Evolutionary conservation across 192 early-diverging fungal species (phyloP).

Genomic region (Phycomyces blakesleeanus): DNA sequence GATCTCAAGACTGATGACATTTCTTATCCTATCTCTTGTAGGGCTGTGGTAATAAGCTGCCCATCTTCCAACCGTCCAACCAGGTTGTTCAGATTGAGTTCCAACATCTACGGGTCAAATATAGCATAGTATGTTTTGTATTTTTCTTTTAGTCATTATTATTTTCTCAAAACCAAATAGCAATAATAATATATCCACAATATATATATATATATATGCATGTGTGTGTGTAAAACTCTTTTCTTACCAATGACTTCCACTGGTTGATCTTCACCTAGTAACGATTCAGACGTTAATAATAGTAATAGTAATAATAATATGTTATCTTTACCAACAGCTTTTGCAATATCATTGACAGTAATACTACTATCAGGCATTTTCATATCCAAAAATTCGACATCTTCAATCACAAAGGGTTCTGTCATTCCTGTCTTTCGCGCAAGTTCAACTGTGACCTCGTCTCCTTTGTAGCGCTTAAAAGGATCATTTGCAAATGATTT

Average conservation of each 20-base stretch:
- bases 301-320: no score
- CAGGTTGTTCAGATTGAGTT: conserved; percentile 75
- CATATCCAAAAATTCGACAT: conserved; percentile 73
- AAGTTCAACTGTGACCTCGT: conserved; percentile 66
- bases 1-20: conserved; percentile 89
- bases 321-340: conserved; percentile 37
- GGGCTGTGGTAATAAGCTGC: conserved; percentile 70
- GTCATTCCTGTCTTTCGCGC: conserved; percentile 57
- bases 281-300: no score
- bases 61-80: conserved; percentile 83
- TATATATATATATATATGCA: no score
- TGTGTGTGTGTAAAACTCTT: no score
- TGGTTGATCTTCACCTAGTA: conserved; percentile 53
- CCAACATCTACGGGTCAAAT: conserved; percentile 59
- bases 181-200: no score
- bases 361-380: conserved; percentile 62
- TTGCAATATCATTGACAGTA: conserved; percentile 60
- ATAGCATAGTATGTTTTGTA: neutral
- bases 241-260: conserved; percentile 77
- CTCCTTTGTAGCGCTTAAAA: conserved; percentile 65
- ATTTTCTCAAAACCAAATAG: neutral
- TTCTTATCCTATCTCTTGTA: conserved; percentile 69
- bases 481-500: conserved; percentile 62
- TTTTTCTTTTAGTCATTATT: neutral
- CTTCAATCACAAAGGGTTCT: conserved; percentile 71